phyloP scores from a whole-genome alignment of 345 rosid genomes.

The Camelina sativa region DNA sequence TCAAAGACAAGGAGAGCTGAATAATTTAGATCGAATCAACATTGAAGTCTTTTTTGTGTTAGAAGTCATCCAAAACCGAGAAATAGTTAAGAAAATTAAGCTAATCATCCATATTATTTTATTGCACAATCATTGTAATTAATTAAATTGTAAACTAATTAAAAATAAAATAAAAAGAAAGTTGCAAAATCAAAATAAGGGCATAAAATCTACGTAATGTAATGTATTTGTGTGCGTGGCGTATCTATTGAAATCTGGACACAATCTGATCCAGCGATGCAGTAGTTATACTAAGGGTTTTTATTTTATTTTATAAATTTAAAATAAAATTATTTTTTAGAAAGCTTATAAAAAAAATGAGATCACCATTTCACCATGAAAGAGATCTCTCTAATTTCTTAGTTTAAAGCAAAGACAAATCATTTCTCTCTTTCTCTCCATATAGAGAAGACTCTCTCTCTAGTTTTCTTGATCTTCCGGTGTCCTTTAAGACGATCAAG shows the following conservation, averaged over 20 bases:
- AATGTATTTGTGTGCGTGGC: slow-evolving; percentile 48
- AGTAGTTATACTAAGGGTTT: slow-evolving; percentile 61
- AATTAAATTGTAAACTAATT: slow-evolving; percentile 4
- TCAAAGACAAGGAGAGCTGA: slow-evolving; percentile 12
- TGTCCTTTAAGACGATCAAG: background rate
- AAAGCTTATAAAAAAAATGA: slow-evolving; percentile 34
- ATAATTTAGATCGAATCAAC: slow-evolving; percentile 40
- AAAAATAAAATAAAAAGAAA: slow-evolving; percentile 10
- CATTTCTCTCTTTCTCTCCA: slow-evolving; percentile 5
- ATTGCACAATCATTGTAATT: slow-evolving; percentile 37
- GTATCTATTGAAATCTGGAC: slow-evolving; percentile 66
- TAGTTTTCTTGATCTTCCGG: slow-evolving; percentile 25
- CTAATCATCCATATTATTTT: slow-evolving; percentile 21
- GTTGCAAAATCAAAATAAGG: slow-evolving; percentile 41
- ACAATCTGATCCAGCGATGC: slow-evolving; percentile 98
- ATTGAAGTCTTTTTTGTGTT: slow-evolving; percentile 39
- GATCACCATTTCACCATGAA: slow-evolving; percentile 35
- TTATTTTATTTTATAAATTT: background rate
- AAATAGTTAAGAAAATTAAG: slow-evolving; percentile 25
- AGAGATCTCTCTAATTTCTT: slow-evolving; percentile 55
- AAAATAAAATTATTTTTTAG: background rate
- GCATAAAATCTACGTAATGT: slow-evolving; percentile 72
- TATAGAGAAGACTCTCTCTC: slow-evolving; percentile 36
- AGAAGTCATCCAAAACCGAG: slow-evolving; percentile 36
- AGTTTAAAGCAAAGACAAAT: slow-evolving; percentile 30